Conservation (phyloP, 2,329 filamentous ascomycete species). For the Aulographum hederae region DNA sequence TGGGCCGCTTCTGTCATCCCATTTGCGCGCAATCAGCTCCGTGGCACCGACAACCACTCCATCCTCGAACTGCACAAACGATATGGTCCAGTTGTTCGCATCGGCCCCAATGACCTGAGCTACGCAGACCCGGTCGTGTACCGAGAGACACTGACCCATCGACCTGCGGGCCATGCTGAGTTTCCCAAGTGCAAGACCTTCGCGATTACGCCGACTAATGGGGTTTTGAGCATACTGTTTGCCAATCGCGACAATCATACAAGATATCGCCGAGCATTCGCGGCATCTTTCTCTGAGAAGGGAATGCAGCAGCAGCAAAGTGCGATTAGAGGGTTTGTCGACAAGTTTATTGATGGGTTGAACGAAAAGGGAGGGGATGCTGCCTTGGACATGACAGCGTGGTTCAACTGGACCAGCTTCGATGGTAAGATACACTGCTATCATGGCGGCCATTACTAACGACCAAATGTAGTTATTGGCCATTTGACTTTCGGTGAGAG, state of each 20-base stretch:
- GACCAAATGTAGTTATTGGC: no score
- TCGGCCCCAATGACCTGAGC: constrained; percentile 8
- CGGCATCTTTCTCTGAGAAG: constrained; percentile 22
- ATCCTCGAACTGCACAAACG: constrained; percentile 4
- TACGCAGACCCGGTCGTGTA: constrained; percentile 7
- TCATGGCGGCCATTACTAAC: no score
- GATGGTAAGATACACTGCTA: no score
- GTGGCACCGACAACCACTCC: constrained; percentile 1
- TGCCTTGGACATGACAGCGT: constrained; percentile 15
- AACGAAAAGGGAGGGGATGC: constrained; percentile 9
- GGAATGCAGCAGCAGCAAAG: constrained; percentile 20
- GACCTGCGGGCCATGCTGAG: neutral
- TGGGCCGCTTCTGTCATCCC: constrained; percentile 2
- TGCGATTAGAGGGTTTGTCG: neutral
- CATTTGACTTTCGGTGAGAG: constrained; percentile 16
- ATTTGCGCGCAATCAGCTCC: constrained; percentile 2
- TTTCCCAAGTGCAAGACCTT: neutral
- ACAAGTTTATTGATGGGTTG: constrained; percentile 18
- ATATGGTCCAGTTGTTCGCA: constrained; percentile 10
- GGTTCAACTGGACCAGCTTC: constrained; percentile 8
- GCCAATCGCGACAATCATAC: constrained; percentile 12
- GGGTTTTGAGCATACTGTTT: neutral
- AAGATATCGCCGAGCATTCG: constrained; percentile 18
- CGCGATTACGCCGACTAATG: neutral
- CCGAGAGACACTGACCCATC: constrained; percentile 11